A percentile compares a stretch with the other conserved stretches of the same genome.
phyloP scores from a whole-genome alignment of 352 stramenopile species.

The Pseudoperonospora humuli region DNA sequence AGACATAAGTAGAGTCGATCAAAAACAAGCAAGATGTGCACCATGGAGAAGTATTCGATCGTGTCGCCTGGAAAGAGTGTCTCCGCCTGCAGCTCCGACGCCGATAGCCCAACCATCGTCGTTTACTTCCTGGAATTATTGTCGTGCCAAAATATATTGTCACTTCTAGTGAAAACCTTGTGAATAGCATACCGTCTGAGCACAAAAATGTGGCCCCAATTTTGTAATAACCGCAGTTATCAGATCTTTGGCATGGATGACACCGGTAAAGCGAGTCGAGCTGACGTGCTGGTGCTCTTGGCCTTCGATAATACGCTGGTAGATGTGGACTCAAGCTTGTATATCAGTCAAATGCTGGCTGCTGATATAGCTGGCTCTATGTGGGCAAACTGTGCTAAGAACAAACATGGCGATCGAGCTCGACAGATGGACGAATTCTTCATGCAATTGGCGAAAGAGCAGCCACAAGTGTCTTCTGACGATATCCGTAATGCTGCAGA shows the following conservation, averaged over 20 bases:
- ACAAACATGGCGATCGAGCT: conserved; percentile 9
- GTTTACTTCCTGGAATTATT: conserved; percentile 2
- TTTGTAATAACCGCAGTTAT: too few species aligned
- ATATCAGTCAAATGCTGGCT: conserved; percentile 26
- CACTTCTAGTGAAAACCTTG: not conserved
- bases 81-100: conserved; percentile 47
- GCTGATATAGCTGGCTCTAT: conserved; percentile 20
- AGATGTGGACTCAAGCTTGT: conserved; percentile 37
- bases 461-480: conserved; percentile 14
- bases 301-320: conserved; percentile 42
- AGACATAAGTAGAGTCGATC: not conserved
- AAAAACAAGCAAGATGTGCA: conserved; percentile 5
- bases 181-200: not conserved
- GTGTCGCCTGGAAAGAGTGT: conserved; percentile 62
- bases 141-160: too few species aligned
- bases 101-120: conserved; percentile 36
- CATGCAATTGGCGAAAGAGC: conserved; percentile 15
- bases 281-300: conserved; percentile 42
- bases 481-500: conserved; percentile 22
- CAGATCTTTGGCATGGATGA: not conserved
- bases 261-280: not conserved
- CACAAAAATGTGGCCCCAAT: too few species aligned
- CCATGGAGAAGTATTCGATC: conserved; percentile 77
- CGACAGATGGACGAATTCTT: conserved; percentile 30
- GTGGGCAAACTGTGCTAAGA: conserved; percentile 1